phyloP scores from a whole-genome alignment of 352 stramenopile species.

The Globisporangium ultimum region DNA sequence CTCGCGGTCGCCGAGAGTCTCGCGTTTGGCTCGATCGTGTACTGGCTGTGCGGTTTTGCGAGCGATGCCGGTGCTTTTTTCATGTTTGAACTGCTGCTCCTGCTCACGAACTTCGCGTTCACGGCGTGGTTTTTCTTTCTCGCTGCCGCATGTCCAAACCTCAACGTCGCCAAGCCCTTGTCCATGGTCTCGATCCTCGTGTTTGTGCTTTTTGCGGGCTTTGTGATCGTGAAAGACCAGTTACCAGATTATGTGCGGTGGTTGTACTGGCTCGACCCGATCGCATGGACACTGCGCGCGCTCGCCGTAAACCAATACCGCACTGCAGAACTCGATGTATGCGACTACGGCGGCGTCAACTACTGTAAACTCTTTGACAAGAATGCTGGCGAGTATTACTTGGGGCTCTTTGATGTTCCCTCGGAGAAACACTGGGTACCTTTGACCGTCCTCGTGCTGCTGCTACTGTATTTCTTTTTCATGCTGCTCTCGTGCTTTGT shows the following conservation, averaged over 20 bases:
- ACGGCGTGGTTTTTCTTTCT: slow-evolving; percentile 53
- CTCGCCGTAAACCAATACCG: slow-evolving; percentile 49
- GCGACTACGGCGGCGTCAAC: slow-evolving; percentile 29
- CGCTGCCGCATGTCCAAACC: slow-evolving; percentile 26
- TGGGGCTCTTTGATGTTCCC: slow-evolving; percentile 54
- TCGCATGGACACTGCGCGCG: slow-evolving; percentile 48
- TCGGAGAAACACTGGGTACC: slow-evolving; percentile 37
- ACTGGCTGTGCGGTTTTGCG: slow-evolving; percentile 82
- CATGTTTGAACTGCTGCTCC: slow-evolving; percentile 67
- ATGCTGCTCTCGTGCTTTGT: slow-evolving; percentile 44
- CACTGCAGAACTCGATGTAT: slow-evolving; percentile 28
- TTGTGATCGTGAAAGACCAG: slow-evolving; percentile 45
- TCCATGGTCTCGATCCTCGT: slow-evolving; percentile 51
- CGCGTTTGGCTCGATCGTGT: slow-evolving; percentile 85
- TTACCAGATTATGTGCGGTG: slow-evolving; percentile 57
- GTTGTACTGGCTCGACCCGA: slow-evolving; percentile 72
- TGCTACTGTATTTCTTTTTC: slow-evolving; percentile 43
- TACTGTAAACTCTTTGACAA: slow-evolving; percentile 36
- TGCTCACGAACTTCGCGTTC: slow-evolving; percentile 58
- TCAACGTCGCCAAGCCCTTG: slow-evolving; percentile 53
- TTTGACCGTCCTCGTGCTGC: slow-evolving; percentile 43
- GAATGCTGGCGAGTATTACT: slow-evolving; percentile 9
- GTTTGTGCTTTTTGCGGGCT: slow-evolving; percentile 66
- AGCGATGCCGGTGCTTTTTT: slow-evolving; percentile 46
- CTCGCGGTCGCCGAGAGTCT: slow-evolving; percentile 66